Base-by-base conservation (phyloP, 1,284 basidiomycete species). In the Cronartium ribicola region DNA sequence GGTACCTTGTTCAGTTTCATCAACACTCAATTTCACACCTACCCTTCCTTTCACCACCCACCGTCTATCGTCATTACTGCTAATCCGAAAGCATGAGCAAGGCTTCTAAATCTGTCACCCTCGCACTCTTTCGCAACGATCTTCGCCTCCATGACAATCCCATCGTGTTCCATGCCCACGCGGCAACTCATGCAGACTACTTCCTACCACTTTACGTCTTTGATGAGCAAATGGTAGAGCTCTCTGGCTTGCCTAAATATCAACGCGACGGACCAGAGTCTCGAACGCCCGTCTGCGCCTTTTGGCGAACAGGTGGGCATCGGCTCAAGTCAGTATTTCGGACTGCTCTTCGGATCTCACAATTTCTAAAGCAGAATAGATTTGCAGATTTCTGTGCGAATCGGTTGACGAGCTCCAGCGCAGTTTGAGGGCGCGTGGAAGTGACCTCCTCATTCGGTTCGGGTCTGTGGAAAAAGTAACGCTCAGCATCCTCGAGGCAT, bases 141-240 rank as follows among this genome's bases (percentile, higher is more conserved):
- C 64, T 73, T 0, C 63, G 71, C 11, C 76, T 85, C 0, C 81
- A 83, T 75, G 85, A 86, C 78, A 84, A 85, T 44, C 83, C 83
- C 3, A 81, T 84, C n/a, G 81, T 85, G 6, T 81, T 83, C 69
- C 75, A 79, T n/a, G 77, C 83, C 0, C 81, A 83, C 77, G 41
- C 76, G 76, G 10, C 74, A 74, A 46, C 70, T 7, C 66, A 77
- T 66, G 76, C 80, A 44, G 84, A 83, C 8, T 82, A 85, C 71
- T 81, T 86, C 69, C 79, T 87, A 3, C 85, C 85, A 1, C 77
- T 86, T 62, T 86, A 83, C 78, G 84, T 86, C 71, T 84, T 86
- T 67, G 84, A 86, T 76, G 84, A 85, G 67, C 80, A 83, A 6
- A 82, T 84, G 76, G 79, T 86, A 70, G 85, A 86, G 75, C 80